Evolutionary conservation across 108 stramenopile species (phyloP), one percentile per base, ranked within the genome.

Genomic region (Nannochloropsis salina): DNA sequence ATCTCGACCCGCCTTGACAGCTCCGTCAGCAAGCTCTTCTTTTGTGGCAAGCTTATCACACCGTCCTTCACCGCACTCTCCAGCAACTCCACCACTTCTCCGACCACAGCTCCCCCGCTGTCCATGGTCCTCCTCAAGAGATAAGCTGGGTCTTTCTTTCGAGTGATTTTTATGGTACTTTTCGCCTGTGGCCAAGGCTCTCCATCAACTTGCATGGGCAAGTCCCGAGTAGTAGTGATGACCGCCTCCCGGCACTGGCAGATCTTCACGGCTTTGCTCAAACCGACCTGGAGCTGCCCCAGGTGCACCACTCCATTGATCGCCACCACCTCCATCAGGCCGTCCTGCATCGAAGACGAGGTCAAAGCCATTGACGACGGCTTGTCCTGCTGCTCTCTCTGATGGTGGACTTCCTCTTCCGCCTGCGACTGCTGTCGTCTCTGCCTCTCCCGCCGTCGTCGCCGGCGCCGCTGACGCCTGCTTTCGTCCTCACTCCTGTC

Each of bases 171-270:
- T 41, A 89, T 89, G 40, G 86, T 87, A 20, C 86, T 86, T 10
- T 85, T 42, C 1, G 88, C 86, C 85, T 89, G 89, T n/a, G 44
- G 88, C 89, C 89, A 89, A 43, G 89, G 89, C 86, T 89, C 89
- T 15, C 89, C 89, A 84, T 89, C 89, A 82, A 88, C 88, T 88
- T 89, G 85, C 89, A 89, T 89, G 15, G 89, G 89, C 79, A 89
- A 81, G 22, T 84, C 45, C 5, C 82, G 43, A 4, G 45, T 82
- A 1, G 88, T 88, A 44, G 82, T 31, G 8, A 89, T 85, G 42
- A 84, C 44, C 74, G 88, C 41, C 86, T 88, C 88, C 9, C 86
- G 61, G 43, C 89, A 85, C 44, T 89, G 89, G 31, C 87, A 84
- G 40, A 89, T 43, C 0, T 86, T 42, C 6, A 83, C 22, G 10